Evolutionary conservation across 2,329 filamentous ascomycete genomes (phyloP).

Genomic region (Pseudonectria foliicola): DNA sequence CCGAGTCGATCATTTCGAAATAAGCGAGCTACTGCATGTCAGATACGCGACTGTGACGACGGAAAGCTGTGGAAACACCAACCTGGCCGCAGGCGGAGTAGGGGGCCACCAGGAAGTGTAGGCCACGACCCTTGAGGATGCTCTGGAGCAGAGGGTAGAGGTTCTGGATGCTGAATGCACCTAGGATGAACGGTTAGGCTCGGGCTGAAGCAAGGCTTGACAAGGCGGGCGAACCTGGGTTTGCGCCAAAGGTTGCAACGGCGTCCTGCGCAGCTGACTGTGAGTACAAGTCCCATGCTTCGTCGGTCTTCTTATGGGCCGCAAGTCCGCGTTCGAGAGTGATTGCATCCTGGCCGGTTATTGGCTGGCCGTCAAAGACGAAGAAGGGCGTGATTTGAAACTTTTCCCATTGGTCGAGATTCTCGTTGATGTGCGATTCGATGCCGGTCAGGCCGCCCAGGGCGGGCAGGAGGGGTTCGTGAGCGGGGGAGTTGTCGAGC

Average conservation of each 20-base stretch:
- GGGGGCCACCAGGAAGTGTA: conserved; percentile 77
- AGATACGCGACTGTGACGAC: conserved; percentile 3
- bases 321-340: conserved; percentile 55
- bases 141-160: conserved; percentile 72
- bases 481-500: conserved; percentile 60
- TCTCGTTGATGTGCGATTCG: conserved; percentile 64
- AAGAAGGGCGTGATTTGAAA: conserved; percentile 74
- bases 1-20: conserved; percentile 60
- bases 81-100: conserved; percentile 86
- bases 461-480: conserved; percentile 84
- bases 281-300: conserved; percentile 85
- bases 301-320: conserved; percentile 63
- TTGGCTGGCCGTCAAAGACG: conserved; percentile 82
- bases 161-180: conserved; percentile 61
- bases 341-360: conserved; percentile 67
- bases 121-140: conserved; percentile 59
- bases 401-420: conserved; percentile 65
- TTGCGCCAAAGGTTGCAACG: conserved; percentile 74
- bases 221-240: conserved; percentile 52
- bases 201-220: conserved; percentile 2
- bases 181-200: conserved; percentile 37
- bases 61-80: conserved; percentile 19
- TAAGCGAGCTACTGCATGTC: conserved; percentile 59
- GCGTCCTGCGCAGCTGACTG: conserved; percentile 71
- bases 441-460: conserved; percentile 83